Base-by-base conservation (phyloP, 148 eudicot genomes). In the Spergularia marina region DNA sequence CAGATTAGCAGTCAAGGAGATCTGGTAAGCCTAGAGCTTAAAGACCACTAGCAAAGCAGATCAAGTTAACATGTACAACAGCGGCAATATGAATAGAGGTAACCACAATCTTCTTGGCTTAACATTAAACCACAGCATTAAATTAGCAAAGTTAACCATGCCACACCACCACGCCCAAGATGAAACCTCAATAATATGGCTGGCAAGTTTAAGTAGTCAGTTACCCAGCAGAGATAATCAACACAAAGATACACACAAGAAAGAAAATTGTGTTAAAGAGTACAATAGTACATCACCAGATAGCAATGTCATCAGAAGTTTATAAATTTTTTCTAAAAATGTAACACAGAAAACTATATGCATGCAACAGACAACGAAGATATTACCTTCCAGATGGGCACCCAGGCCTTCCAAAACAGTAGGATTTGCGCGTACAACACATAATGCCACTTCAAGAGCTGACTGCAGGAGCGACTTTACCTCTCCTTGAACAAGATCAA, bases 371-470 rank as follows among this genome's bases (percentile, higher is more conserved):
- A 34, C 36, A 41, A 6, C 7, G 6, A 10, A 34, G n/a, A 73
- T n/a, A 70, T 75, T 88, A 88, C 97, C 98, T 87, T 94, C 97
- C 78, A 94, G 84, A 77, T 90, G 86, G 72, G 98, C 93, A 76
- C 98, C 98, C 65, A 94, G 87, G 68, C 97, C 98, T 85, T 94
- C 98, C 87, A 94, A 81, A 83, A 91, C 89, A 65, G 87, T 81
- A 40, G 91, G 93, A 83, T 94, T 94, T 63, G 98, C 97, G 77
- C 89, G 90, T 41, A 94, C 88, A 65, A 94, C 96, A 59, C 82
- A 87, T 51, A 94, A 84, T 53, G 98, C 98, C 76, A 87, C 90
- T 25, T 87, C 93, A 59, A 94, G 91, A 34, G 98, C 98, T 62
- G 96, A 90, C 76, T 94, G 98, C 71, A 94, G 86, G 73, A 94